Evolutionary conservation across 208 protist genomes (phyloP).

Genomic region (Acanthamoeba castellanii): DNA sequence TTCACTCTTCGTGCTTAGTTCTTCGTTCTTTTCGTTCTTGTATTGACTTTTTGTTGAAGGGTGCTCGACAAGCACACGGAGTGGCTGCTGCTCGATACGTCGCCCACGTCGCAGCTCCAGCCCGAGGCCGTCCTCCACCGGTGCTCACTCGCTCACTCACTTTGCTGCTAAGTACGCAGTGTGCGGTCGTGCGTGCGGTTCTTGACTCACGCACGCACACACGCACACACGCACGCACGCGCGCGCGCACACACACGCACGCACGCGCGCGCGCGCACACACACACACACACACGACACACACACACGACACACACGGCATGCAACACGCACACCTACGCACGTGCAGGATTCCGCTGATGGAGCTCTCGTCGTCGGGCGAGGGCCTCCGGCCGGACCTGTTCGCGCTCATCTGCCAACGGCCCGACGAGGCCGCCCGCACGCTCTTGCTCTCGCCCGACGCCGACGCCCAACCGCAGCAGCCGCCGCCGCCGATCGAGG

Average conservation of each 20-base stretch:
- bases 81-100: slow-evolving; percentile 26
- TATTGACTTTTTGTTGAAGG: neutral
- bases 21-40: neutral
- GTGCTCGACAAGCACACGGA: neutral
- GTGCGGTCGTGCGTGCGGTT: no score
- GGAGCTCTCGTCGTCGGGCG: neutral
- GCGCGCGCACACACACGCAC: neutral
- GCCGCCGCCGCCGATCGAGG: neutral
- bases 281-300: no score
- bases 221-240: no score
- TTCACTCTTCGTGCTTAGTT: neutral
- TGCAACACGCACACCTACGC: no score
- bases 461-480: neutral
- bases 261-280: no score
- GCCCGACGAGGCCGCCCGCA: neutral
- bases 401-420: neutral
- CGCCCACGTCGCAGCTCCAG: neutral
- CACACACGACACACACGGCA: no score
- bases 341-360: neutral
- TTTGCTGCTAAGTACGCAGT: neutral
- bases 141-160: neutral
- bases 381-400: neutral
- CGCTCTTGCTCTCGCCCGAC: neutral
- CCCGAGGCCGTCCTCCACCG: neutral
- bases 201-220: no score